Base-by-base conservation (phyloP, 805 yeast genomes). In the Saccharomyces kudriavzevii region DNA sequence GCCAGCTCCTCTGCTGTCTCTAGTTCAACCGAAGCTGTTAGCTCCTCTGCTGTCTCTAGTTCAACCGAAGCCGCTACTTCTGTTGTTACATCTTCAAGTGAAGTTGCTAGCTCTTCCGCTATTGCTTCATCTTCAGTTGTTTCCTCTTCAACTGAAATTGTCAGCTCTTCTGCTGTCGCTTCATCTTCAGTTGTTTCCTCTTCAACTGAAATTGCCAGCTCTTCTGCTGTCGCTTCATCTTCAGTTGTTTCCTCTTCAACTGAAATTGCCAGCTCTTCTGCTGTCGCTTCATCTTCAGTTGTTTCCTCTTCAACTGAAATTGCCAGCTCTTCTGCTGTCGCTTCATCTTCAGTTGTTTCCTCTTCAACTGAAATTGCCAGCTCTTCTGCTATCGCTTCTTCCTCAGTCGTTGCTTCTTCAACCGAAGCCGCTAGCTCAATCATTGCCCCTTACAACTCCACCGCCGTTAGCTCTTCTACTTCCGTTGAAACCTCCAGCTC, bases 111-210 rank as follows among this genome's bases (percentile, higher is more conserved):
- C 25, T 24, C 47, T 3, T 24, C 27, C 6, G 25, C 22, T 45
- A 14, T n/a, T 8, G 47, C 27, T n/a, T 25, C 47, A 3, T 30
- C 40, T 5, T 28, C 29, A 28, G 29, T 51, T 28, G 49, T 53
- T 24, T 48, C 54, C 25, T 47, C 48, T 47, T 30, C 35, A 17
- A 13, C 17, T 17, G 35, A 14, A 13, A 47, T 47, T 35, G 49
- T 56, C 24, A 14, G 31, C 52, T 45, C 35, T 29, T 14, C 27
- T 27, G 25, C 48, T 40, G 29, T 17, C 17, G n/a, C 49, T 48
- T 22, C n/a, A n/a, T n/a, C n/a, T n/a, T n/a, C n/a, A n/a, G n/a
- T n/a, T n/a, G n/a, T n/a, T n/a, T 47, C 47, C 14, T 24, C 48
- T 14, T 20, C 53, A 26, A 22, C 26, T 13, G n/a, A n/a, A n/a